Conservation (phyloP, 2,329 filamentous ascomycete species). For the Penicillium expansum region DNA sequence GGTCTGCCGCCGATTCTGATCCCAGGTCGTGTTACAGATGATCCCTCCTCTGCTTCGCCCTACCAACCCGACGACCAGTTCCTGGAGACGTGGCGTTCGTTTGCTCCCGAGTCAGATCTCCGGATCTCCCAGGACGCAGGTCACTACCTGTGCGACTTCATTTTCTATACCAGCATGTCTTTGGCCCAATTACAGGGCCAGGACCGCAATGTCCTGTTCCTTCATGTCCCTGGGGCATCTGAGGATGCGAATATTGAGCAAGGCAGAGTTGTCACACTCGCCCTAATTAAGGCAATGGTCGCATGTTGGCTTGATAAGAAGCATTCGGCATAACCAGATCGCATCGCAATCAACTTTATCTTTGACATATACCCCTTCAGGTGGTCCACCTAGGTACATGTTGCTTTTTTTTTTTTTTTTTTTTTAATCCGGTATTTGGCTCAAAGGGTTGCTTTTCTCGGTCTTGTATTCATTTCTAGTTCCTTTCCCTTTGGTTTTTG, state of each 20-base stretch:
- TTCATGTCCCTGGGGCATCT: constrained; percentile 67
- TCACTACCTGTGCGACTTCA: constrained; percentile 74
- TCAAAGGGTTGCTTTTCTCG: neutral
- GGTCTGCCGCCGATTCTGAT: constrained; percentile 52
- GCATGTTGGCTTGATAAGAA: constrained; percentile 39
- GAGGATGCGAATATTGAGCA: constrained; percentile 47
- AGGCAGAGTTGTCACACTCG: constrained; percentile 42
- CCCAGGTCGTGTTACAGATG: constrained; percentile 41
- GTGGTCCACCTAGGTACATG: neutral
- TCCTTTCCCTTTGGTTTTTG: neutral
- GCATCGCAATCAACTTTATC: neutral
- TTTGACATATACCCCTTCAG: neutral
- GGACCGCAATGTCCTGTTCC: constrained; percentile 58
- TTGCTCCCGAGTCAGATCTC: constrained; percentile 38
- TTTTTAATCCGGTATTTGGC: neutral
- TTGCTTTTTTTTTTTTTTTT: neutral
- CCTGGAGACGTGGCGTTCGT: constrained; percentile 34
- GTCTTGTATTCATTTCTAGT: neutral
- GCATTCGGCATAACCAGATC: constrained; percentile 1
- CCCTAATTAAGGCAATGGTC: constrained; percentile 44
- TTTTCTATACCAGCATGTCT: constrained; percentile 68
- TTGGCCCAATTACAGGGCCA: constrained; percentile 31
- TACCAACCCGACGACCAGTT: constrained; percentile 36
- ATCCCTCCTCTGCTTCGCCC: constrained; percentile 14
- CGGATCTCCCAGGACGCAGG: constrained; percentile 68